These are phyloP conservation scores for Buddleja alternifolia DNA, from an alignment of 257 asterid genomes.

Conservation along the genomic window DNA sequence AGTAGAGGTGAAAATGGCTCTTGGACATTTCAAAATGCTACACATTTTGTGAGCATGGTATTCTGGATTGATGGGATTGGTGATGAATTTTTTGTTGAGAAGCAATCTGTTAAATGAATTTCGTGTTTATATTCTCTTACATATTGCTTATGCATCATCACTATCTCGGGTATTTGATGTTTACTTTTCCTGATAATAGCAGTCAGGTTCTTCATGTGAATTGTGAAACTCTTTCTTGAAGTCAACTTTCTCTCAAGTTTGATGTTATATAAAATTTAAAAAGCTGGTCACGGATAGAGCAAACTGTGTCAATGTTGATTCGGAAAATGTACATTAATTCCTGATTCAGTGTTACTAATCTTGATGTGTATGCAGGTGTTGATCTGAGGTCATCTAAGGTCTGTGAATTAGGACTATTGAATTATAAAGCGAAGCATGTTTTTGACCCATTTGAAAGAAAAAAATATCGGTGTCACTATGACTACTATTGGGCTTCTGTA, in stretches of 20 bases:
- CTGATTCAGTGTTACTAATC: constrained; percentile 12
- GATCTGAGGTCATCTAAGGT: constrained; percentile 94
- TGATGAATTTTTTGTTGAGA: not conserved
- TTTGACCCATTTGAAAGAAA: constrained; percentile 75
- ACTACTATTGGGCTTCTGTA: constrained; percentile 98
- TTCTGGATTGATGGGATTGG: not conserved
- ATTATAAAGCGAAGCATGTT: constrained; percentile 86
- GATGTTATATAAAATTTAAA: not conserved
- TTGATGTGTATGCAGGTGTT: constrained; percentile 66
- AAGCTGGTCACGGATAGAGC: constrained; percentile 15
- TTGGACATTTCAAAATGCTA: no score
- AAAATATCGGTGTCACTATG: constrained; percentile 88
- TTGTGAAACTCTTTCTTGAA: constrained; percentile 15
- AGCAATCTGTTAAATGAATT: no score
- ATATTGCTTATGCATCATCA: no score
- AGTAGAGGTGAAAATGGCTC: not conserved
- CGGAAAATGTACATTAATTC: not conserved
- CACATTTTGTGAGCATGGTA: not conserved
- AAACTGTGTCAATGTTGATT: constrained; percentile 11
- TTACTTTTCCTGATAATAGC: not conserved
- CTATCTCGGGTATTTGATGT: not conserved
- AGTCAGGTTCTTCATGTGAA: not conserved
- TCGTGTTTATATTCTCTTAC: no score
- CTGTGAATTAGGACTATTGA: constrained; percentile 88
- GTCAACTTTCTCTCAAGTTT: constrained; percentile 7